These are phyloP conservation scores for Dendrocalamus sinicus DNA, from an alignment of 176 grass and related monocot species.

Conservation along the genomic window DNA sequence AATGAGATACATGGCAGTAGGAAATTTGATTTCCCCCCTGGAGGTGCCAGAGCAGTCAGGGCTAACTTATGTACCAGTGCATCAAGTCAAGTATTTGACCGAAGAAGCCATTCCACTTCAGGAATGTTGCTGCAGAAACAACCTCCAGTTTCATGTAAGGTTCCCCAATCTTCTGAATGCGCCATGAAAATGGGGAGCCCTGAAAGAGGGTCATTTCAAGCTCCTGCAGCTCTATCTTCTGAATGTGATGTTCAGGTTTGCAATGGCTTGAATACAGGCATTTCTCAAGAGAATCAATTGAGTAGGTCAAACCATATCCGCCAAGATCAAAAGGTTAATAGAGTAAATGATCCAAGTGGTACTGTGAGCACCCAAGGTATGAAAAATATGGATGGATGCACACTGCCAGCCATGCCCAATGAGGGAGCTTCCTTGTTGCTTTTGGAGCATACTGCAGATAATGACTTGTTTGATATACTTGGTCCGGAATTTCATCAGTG, in stretches of 20 bases:
- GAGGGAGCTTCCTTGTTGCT: constrained; percentile 45
- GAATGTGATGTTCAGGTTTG: constrained; percentile 46
- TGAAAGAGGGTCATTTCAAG: constrained; percentile 46
- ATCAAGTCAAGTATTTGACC: constrained; percentile 46
- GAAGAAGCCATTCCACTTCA: constrained; percentile 46
- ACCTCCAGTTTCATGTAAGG: constrained; percentile 22
- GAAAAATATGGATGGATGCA: constrained; percentile 38
- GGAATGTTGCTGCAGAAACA: constrained; percentile 51
- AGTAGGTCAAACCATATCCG: constrained; percentile 39
- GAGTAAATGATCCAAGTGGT: constrained; percentile 45
- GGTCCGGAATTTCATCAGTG: constrained; percentile 56
- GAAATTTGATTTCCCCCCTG: constrained; percentile 47
- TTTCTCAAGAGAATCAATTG: constrained; percentile 46
- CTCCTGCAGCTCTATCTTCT: constrained; percentile 36
- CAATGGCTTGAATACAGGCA: constrained; percentile 40
- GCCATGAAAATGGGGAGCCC: constrained; percentile 36
- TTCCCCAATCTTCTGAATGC: constrained; percentile 48
- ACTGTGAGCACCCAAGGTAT: constrained; percentile 20
- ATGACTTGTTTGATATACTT: constrained; percentile 71
- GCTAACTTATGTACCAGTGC: constrained; percentile 41
- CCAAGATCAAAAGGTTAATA: constrained; percentile 35
- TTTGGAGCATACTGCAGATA: constrained; percentile 49
- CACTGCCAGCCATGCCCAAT: constrained; percentile 1
- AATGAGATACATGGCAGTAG: constrained; percentile 22
- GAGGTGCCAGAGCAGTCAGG: constrained; percentile 27